Base-by-base conservation (phyloP, 257 asterid species). In the Solanum arcanum region DNA sequence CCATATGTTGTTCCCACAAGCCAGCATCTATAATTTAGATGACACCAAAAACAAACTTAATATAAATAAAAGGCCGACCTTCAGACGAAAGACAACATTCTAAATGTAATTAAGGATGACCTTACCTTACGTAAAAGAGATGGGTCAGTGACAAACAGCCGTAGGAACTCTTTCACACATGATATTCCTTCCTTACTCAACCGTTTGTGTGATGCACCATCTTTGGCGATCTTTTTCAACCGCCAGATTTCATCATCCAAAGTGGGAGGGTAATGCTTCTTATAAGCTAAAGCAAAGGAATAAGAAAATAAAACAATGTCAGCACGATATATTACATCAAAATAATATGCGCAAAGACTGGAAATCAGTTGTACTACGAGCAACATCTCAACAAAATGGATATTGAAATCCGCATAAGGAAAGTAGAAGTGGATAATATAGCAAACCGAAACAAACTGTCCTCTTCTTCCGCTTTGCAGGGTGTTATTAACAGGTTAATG, bases 201-300 rank as follows among this genome's bases (percentile, higher is more conserved):
- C 75, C 88, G 88, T 47, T 88, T 89, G 80, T 94, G 97, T 72
- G 92, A 89, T 20, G 92, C 86, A 59, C 99, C 99, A 23, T 90
- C 97, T 92, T 92, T 95, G 5, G 98, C 99, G 37, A 96, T 94
- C 92, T 91, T 94, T 85, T 92, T 94, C 88, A 96, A 86, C 31
- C 99, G 92, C 99, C 99, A 96, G 16, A 96, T 93, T 56, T 94
- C 96, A 87, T 96, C 99, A 0, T 52, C 87, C 89, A 87, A 47
- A 59, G 85, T 82, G 6, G 99, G 99, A 20, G 98, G 98, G 66
- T 94, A 88, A 85, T 91, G 98, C 90, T 96, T 96, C 91, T 91
- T 92, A 90, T 93, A 94, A 70, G 97, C 99, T 96, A 64, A 87
- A 77, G 20, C 70, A 27, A 74, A n/a, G 41, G 87, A 31, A 76